These are phyloP conservation scores for Buxus sempervirens DNA, from an alignment of 164 flowering plant genomes.

Conservation along the genomic window DNA sequence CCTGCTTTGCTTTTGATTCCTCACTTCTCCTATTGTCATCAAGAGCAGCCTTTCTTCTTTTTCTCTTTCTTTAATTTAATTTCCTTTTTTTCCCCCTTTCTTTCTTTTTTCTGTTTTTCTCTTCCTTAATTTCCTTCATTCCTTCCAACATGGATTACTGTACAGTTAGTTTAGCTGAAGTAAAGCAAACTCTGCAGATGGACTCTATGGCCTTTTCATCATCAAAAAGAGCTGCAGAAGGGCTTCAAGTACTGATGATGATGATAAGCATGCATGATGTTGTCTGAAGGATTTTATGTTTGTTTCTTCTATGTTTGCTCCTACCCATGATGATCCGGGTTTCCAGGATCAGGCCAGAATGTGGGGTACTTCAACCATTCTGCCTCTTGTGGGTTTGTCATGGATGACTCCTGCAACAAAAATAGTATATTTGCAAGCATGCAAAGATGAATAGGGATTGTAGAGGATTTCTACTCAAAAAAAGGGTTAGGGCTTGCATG, in stretches of 20 bases:
- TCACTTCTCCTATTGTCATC: conserved; percentile 44
- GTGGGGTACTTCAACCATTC: conserved; percentile 68
- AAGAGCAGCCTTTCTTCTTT: conserved; percentile 43
- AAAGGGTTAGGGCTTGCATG: not conserved
- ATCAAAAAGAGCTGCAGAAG: conserved; percentile 24
- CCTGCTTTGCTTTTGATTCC: conserved; percentile 30
- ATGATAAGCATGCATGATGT: conserved; percentile 37
- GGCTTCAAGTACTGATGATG: conserved; percentile 27
- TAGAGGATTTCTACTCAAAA: too few species aligned
- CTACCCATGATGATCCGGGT: conserved; percentile 89
- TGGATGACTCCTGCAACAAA: conserved; percentile 48
- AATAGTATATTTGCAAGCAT: not conserved
- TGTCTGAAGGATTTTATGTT: conserved; percentile 23
- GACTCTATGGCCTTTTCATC: conserved; percentile 14
- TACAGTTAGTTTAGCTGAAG: conserved; percentile 41
- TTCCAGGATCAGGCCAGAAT: conserved; percentile 92
- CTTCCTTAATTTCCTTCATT: conserved; percentile 15
- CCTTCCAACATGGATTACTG: conserved; percentile 37
- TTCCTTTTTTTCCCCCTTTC: too few species aligned
- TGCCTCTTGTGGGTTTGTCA: conserved; percentile 50
- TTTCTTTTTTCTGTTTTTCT: conserved; percentile 22
- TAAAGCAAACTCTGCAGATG: conserved; percentile 5
- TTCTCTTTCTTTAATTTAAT: conserved; percentile 9
- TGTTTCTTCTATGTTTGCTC: conserved; percentile 14
- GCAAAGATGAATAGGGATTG: too few species aligned